Evolutionary conservation across 768 basidiomycete species (phyloP).

Genomic region (Leccinum fibrillosum): DNA sequence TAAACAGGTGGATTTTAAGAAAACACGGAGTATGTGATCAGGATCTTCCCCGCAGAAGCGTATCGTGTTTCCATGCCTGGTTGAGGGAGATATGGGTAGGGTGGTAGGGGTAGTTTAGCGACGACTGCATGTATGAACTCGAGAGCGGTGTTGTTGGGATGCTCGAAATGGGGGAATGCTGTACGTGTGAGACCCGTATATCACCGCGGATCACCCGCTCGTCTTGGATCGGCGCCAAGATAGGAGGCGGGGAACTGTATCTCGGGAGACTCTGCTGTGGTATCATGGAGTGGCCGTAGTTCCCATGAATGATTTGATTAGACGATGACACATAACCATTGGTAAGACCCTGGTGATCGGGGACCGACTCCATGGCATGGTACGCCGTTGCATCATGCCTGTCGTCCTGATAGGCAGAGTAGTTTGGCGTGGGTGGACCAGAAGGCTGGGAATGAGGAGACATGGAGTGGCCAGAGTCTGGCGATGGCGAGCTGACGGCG

Average conservation of each 20-base stretch:
- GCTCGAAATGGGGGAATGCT: constrained; percentile 31
- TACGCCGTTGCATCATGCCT: constrained; percentile 38
- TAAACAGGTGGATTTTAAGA: not conserved
- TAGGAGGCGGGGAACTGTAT: constrained; percentile 53
- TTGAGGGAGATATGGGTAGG: constrained; percentile 34
- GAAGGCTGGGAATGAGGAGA: constrained; percentile 34
- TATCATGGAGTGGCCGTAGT: constrained; percentile 21
- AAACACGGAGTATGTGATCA: constrained; percentile 5
- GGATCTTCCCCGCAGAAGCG: constrained; percentile 36
- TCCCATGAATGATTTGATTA: constrained; percentile 25
- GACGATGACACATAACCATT: constrained; percentile 33
- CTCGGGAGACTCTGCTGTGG: constrained; percentile 28
- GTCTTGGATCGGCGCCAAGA: constrained; percentile 54
- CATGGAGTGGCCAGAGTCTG: constrained; percentile 50
- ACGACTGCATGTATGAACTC: constrained; percentile 40
- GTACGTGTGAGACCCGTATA: constrained; percentile 28
- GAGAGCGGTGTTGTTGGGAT: constrained; percentile 30
- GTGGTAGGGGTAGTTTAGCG: constrained; percentile 42
- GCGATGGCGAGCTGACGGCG: constrained; percentile 43
- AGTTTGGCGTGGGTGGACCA: constrained; percentile 34
- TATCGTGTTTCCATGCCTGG: constrained; percentile 48
- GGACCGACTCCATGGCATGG: constrained; percentile 32
- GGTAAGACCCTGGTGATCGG: constrained; percentile 28
- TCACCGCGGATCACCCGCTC: constrained; percentile 32
- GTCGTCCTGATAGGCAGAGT: constrained; percentile 47